Base-by-base conservation (phyloP, 1,139 yeast species). In the Hyphopichia khmerensis region DNA sequence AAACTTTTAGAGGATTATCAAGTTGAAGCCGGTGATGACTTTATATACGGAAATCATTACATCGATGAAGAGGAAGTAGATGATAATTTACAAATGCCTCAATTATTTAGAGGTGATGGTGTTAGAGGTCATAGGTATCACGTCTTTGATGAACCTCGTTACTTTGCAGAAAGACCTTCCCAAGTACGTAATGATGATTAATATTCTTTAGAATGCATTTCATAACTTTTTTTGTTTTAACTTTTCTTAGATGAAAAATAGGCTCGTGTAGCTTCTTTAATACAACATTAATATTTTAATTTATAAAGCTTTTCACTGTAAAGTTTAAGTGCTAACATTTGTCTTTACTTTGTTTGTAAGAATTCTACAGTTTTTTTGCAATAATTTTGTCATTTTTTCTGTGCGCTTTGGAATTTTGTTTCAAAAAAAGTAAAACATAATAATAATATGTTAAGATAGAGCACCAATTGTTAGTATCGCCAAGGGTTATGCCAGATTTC, bases 51-150 rank as follows among this genome's bases (percentile, higher is more conserved):
- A 7, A 77, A 82, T 55, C 66, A 72, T 43, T 78, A 75, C 50
- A 64, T 85, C 19, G 66, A 65, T 18, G 93, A 86, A 58, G 60
- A 61, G 18, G 70, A 75, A 19, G 82, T 89, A 19, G 79, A 80
- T 13, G 76, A 73, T 43, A 83, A 78, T 36, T 72, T 84, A 56
- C 75, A 88, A 53, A 89, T 90, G 80, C 99, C 99, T 2, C 67
- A 69, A n/a, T 64, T 79, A 53, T 89, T 93, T 64, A 75, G 81
- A 50, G 98, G 96, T n/a, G 90, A 87, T 38, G 99, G 99, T 36
- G 91, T 90, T 21, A 80, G 97, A 53, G 98, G 93, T 1, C 99
- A 93, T 63, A 74, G 81, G 50, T 93, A 87, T 70, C 98, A 93
- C 64, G 99, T 93, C 1, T 90, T 93, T 63, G 93, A 89, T 52